Percentiles rank a stretch among this genome's conserved stretches.
phyloP scores from a whole-genome alignment of 208 protist species.

The Leishmania mexicana region DNA sequence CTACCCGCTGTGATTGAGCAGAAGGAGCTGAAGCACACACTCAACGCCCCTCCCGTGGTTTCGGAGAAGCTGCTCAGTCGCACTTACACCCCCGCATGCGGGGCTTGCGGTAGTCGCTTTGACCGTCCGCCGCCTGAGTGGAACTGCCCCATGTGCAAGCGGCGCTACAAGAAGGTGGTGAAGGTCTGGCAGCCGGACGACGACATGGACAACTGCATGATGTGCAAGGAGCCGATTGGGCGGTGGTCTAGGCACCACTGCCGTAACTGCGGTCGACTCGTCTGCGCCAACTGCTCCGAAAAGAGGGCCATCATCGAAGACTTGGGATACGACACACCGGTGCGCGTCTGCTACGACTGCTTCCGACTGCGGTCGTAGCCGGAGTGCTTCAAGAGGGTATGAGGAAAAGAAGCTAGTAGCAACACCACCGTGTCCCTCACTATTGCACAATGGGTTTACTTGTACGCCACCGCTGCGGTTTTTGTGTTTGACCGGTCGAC shows the following conservation, averaged over 20 bases:
- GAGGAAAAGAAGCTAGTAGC: background rate
- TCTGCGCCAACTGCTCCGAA: conserved; percentile 68
- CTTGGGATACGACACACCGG: conserved; percentile 62
- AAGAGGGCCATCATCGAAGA: conserved; percentile 55
- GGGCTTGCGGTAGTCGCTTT: conserved; percentile 57
- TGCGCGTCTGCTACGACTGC: conserved; percentile 88
- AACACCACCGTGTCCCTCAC: too few species aligned
- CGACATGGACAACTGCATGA: conserved; percentile 55
- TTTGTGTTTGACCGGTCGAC: background rate
- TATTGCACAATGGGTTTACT: background rate
- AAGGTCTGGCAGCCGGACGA: conserved; percentile 88
- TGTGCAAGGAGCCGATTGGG: conserved; percentile 64
- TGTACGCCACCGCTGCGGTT: background rate
- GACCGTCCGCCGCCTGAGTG: conserved; percentile 62
- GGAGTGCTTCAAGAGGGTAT: background rate
- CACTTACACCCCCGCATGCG: conserved; percentile 79
- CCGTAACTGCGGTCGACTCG: conserved; percentile 79
- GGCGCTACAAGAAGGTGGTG: conserved; percentile 31
- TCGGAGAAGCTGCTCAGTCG: conserved; percentile 56
- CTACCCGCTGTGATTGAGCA: conserved; percentile 54
- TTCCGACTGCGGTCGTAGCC: conserved; percentile 20
- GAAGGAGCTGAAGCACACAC: conserved; percentile 48
- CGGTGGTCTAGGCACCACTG: conserved; percentile 89
- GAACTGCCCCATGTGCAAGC: conserved; percentile 74
- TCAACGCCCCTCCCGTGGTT: conserved; percentile 58